Base-by-base conservation (phyloP, 208 protist species). In the Lotmaria passim region DNA sequence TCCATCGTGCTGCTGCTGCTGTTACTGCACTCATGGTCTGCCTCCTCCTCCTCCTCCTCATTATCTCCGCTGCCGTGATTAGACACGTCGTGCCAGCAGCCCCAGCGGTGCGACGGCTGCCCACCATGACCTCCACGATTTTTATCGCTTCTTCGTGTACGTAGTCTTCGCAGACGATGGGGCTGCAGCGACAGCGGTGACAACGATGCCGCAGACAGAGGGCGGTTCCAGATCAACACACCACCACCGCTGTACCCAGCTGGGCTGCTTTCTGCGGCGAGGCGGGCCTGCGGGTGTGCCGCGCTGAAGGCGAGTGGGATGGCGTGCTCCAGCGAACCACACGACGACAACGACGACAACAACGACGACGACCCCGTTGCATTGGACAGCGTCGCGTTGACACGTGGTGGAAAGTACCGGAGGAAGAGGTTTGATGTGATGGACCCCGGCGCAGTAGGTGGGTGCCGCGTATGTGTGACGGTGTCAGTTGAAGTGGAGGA, bases 221-320 rank as follows among this genome's bases (percentile, higher is more conserved):
- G 47, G 3, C 48, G 61, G 48, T 67, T 33, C 61, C 61, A 67
- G 31, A 67, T 39, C 10, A 67, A 3, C 48, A 67, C 14, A 2
- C 48, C 61, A 24, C 47, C 21, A 23, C 44, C 21, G 48, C 48
- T 46, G 34, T 57, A 67, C 12, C 61, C 61, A 2, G 61, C 31
- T 0, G 61, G 44, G 48, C 61, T 67, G 48, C 61, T n/a, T 36
- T 67, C 61, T 2, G 48, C 34, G 3, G 61, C 61, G 2, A 67
- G 46, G 0, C 61, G 61, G 1, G 47, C 34, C 14, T 23, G 10
- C 15, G 61, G 61, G 48, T 67, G 61, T 4, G 61, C 46, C 1
- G 61, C 61, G 17, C 44, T 43, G 34, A 67, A 67, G 48, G 61
- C 61, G 34, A 67, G 61, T 2, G 61, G 61, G n/a, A 57, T n/a